Percentiles rank a stretch among this genome's conserved stretches.
Evolutionary conservation across 2,329 filamentous ascomycete genomes (phyloP).

Genomic region (Pseudogymnoascus sp.): DNA sequence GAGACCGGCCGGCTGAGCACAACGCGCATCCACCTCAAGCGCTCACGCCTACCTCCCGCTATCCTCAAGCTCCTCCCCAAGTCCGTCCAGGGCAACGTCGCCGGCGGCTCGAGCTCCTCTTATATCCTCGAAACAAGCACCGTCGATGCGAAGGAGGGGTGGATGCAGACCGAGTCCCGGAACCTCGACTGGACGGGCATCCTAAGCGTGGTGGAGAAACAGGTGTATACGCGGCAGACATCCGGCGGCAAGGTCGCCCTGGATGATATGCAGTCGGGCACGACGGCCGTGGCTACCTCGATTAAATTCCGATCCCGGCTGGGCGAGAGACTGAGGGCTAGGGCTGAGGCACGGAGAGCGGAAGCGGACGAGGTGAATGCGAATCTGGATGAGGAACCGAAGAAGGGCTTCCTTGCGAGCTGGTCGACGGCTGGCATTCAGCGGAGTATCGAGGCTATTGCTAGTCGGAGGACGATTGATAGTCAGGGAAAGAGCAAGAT

Average conservation of each 20-base stretch:
- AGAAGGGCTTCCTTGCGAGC: slow-evolving; percentile 41
- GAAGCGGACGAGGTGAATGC: slow-evolving; percentile 32
- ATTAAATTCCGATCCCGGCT: slow-evolving; percentile 65
- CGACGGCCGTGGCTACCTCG: slow-evolving; percentile 63
- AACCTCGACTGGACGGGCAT: slow-evolving; percentile 80
- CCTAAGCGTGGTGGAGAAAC: slow-evolving; percentile 67
- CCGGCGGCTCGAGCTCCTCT: slow-evolving; percentile 56
- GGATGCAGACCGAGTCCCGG: slow-evolving; percentile 73
- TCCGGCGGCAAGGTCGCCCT: neutral
- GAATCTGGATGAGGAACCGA: slow-evolving; percentile 37
- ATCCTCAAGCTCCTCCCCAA: slow-evolving; percentile 68
- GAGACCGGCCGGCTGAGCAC: slow-evolving; percentile 68
- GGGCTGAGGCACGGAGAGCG: slow-evolving; percentile 27
- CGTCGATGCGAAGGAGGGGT: slow-evolving; percentile 69
- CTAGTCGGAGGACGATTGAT: slow-evolving; percentile 66
- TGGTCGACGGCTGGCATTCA: slow-evolving; percentile 67
- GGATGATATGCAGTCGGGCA: slow-evolving; percentile 24
- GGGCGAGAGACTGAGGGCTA: slow-evolving; percentile 47
- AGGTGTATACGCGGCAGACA: slow-evolving; percentile 46
- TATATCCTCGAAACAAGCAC: slow-evolving; percentile 75
- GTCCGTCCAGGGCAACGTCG: slow-evolving; percentile 42
- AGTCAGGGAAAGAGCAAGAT: slow-evolving; percentile 73
- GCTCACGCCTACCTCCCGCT: slow-evolving; percentile 65
- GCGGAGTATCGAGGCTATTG: slow-evolving; percentile 69
- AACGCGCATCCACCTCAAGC: slow-evolving; percentile 72